phyloP scores from a whole-genome alignment of 1,284 basidiomycete species.

The Pterulicium gracile region DNA sequence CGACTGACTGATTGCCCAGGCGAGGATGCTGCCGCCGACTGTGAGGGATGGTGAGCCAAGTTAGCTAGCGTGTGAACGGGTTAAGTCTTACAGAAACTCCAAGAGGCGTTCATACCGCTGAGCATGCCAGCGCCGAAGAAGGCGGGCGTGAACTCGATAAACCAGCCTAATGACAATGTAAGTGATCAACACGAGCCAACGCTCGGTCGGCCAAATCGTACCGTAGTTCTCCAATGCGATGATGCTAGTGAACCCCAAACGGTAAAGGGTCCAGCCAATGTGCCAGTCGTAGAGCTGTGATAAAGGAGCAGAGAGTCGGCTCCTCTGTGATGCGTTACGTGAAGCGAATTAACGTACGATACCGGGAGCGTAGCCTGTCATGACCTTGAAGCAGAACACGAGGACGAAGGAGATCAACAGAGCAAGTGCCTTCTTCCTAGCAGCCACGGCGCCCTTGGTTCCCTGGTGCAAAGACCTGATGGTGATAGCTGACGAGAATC shows the following conservation, averaged over 20 bases:
- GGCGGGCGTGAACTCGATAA: slow-evolving; percentile 49
- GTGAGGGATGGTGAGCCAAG: slow-evolving; percentile 4
- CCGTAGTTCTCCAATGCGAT: slow-evolving; percentile 48
- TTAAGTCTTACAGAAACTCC: slow-evolving; percentile 42
- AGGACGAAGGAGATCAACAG: slow-evolving; percentile 37
- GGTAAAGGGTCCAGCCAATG: slow-evolving; percentile 54
- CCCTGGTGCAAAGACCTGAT: slow-evolving; percentile 54
- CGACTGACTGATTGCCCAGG: slow-evolving; percentile 50
- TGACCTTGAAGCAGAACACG: slow-evolving; percentile 43
- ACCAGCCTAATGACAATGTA: slow-evolving; percentile 33
- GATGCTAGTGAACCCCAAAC: slow-evolving; percentile 48
- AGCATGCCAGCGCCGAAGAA: slow-evolving; percentile 64
- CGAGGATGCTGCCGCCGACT: slow-evolving; percentile 45
- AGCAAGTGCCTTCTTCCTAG: slow-evolving; percentile 47
- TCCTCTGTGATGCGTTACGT: not conserved
- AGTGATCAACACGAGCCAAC: no score
- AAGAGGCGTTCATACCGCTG: slow-evolving; percentile 53
- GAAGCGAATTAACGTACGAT: slow-evolving; percentile 23
- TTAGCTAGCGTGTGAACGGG: not conserved
- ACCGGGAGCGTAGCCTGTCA: slow-evolving; percentile 51
- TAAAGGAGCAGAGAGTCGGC: not conserved
- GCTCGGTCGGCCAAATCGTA: not conserved
- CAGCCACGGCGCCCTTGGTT: slow-evolving; percentile 34
- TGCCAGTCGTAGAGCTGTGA: slow-evolving; percentile 55
- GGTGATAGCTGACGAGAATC: slow-evolving; percentile 37